Percentiles rank a stretch among this genome's conserved stretches.
Conservation (phyloP, 805 yeast genomes). For the Allodekkera sacchari region DNA sequence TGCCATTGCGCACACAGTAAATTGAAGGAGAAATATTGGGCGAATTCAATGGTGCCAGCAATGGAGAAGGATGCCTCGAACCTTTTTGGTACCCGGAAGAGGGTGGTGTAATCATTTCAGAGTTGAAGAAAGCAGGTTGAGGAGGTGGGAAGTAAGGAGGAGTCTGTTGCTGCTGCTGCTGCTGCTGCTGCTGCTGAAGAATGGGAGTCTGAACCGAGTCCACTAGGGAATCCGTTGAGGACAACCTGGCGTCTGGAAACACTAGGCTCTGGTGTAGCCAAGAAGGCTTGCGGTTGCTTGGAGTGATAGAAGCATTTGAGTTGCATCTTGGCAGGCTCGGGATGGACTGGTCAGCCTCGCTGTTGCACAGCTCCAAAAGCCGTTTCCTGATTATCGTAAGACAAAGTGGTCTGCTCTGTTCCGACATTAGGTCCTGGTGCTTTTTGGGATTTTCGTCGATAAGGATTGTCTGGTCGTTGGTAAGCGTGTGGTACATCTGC, state of each 20-base stretch:
- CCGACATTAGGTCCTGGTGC: conserved; percentile 21
- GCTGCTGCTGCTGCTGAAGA: conserved; percentile 2
- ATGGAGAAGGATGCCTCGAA: not conserved
- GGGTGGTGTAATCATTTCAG: conserved; percentile 7
- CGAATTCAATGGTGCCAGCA: conserved; percentile 1
- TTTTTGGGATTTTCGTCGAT: conserved; percentile 18
- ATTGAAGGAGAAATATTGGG: too few species aligned
- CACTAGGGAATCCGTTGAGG: conserved; percentile 27
- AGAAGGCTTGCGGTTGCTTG: conserved; percentile 21
- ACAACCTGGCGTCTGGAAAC: conserved; percentile 21
- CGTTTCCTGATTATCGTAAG: conserved; percentile 25
- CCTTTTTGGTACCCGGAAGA: conserved; percentile 7
- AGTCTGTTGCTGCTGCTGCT: conserved; percentile 4
- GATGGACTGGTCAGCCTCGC: conserved; percentile 10
- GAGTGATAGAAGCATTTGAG: conserved; percentile 14
- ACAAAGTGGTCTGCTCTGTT: conserved; percentile 17
- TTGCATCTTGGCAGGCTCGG: conserved; percentile 18
- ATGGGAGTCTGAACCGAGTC: conserved; percentile 21
- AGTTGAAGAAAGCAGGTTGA: conserved; percentile 5
- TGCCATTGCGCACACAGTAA: conserved; percentile 2
- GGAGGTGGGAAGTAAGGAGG: conserved; percentile 15
- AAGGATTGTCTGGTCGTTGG: conserved; percentile 11
- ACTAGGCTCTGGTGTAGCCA: conserved; percentile 27
- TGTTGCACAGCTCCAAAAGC: conserved; percentile 23
- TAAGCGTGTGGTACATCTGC: conserved; percentile 32